These are phyloP conservation scores for Aspergillus hancockii DNA, from an alignment of 495 filamentous ascomycete genomes.

Conservation along the genomic window DNA sequence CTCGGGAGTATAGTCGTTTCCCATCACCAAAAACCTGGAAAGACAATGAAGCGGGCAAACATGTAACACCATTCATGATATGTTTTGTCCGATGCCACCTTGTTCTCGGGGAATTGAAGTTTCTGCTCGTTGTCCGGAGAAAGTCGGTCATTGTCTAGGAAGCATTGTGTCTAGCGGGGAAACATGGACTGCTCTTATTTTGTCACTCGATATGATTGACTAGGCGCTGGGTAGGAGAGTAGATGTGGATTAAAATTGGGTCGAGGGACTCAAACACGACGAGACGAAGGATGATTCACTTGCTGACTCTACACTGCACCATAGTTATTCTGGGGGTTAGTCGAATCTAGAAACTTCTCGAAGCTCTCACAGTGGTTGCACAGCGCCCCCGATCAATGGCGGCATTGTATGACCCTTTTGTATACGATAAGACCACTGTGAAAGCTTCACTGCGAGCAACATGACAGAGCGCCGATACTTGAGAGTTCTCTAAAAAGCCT, in stretches of 20 bases:
- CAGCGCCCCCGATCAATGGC: neutral
- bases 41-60: neutral
- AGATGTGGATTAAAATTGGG: neutral
- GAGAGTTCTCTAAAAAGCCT: neutral
- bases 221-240: neutral
- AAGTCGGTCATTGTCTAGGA: neutral
- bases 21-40: neutral
- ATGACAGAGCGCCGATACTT: neutral
- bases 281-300: neutral
- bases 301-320: neutral
- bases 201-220: neutral
- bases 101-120: neutral
- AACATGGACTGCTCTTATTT: neutral
- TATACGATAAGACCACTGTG: neutral
- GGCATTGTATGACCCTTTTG: neutral
- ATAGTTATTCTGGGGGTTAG: neutral
- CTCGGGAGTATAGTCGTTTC: neutral
- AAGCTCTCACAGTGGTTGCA: neutral
- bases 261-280: neutral
- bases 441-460: neutral
- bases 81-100: neutral
- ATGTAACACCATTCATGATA: neutral
- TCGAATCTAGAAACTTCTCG: neutral
- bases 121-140: neutral
- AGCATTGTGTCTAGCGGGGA: neutral